Evolutionary conservation across 2,329 filamentous ascomycete species (phyloP), one percentile per base, ranked within the genome.

Genomic region (Tympanopsis confertula): DNA sequence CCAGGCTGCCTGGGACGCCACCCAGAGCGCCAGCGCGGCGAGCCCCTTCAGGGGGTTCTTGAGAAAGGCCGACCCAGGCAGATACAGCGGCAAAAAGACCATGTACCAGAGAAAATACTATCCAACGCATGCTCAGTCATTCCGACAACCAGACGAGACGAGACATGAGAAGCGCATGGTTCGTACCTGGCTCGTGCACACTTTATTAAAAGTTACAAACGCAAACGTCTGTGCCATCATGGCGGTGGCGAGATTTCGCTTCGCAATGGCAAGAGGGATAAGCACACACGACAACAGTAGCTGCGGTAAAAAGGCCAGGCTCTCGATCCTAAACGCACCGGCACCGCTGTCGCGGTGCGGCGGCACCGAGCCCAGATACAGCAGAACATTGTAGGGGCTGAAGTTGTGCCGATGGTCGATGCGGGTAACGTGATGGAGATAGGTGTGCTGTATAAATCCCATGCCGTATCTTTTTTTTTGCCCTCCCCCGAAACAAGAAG

Each of bases 61-160:
- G 1, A 93, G 61, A 13, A 95, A 69, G 0, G 81, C 81, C 0
- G 88, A 95, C 26, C 63, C 63, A 0, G 89, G 87, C 0, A 98
- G 78, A 55, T 94, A 94, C 36, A 95, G 79, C 0, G 91, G 91
- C 3, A 96, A 66, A 48, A 98, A 85, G 45, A 95, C 76, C 59
- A 95, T 79, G 60, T 98, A 96, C 91, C 91, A 98, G 36, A 98
- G 73, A 57, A 98, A 98, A 57, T 98, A 98, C 86, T 94, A 37
- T 10, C 20, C 5, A 5, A 12, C 20, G 5, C 7, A 36, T 29
- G 15, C 42, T 38, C 36, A 13, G 29, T 19, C 35, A 19, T 13
- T 13, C 20, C 29, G 19, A 13, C 5, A 14, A 20, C 4, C 5
- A 3, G 12, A 14, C 15, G 30, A 14, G 15, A 5, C 20, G 20